Percentiles rank a stretch among this genome's conserved stretches.
Conservation (phyloP, 441 rosid species). For the Gossypium trilobum region DNA sequence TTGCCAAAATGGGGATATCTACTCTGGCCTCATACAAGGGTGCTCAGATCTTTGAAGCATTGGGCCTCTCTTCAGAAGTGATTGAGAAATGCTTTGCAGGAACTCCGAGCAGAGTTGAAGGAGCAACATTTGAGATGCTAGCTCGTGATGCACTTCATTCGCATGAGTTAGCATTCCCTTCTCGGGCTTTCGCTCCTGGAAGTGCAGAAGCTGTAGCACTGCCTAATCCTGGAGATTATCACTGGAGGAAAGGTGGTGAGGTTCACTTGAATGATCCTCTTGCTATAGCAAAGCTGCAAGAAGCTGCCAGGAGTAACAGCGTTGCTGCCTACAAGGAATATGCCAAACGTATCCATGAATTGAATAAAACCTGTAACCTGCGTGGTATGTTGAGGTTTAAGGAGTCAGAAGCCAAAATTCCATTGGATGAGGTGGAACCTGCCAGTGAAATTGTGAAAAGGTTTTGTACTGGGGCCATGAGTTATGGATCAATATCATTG, state of each 20-base stretch:
- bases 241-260: slow-evolving; percentile 98
- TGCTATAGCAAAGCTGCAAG: slow-evolving; percentile 93
- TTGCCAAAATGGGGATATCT: slow-evolving; percentile 99
- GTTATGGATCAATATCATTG: slow-evolving; percentile 95
- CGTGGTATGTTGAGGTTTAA: slow-evolving; percentile 91
- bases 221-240: slow-evolving; percentile 95
- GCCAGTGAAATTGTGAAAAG: slow-evolving; percentile 98
- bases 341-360: slow-evolving; percentile 83
- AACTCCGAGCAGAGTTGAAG: slow-evolving; percentile 98
- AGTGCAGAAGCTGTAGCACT: slow-evolving; percentile 96
- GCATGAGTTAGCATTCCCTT: slow-evolving; percentile 91
- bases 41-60: slow-evolving; percentile 98
- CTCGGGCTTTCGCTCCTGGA: slow-evolving; percentile 64
- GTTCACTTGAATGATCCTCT: slow-evolving; percentile 97
- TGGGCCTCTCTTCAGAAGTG: slow-evolving; percentile 94
- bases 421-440: slow-evolving; percentile 85
- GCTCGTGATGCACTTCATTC: slow-evolving; percentile 75
- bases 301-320: slow-evolving; percentile 86
- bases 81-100: slow-evolving; percentile 96
- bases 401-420: slow-evolving; percentile 51
- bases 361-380: slow-evolving; percentile 84
- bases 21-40: slow-evolving; percentile 99
- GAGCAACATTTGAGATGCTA: slow-evolving; percentile 98
- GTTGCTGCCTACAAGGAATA: slow-evolving; percentile 93
- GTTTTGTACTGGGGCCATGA: slow-evolving; percentile 99